Evolutionary conservation across 352 stramenopile genomes (phyloP).

Genomic region (Phytophthora crassamura): DNA sequence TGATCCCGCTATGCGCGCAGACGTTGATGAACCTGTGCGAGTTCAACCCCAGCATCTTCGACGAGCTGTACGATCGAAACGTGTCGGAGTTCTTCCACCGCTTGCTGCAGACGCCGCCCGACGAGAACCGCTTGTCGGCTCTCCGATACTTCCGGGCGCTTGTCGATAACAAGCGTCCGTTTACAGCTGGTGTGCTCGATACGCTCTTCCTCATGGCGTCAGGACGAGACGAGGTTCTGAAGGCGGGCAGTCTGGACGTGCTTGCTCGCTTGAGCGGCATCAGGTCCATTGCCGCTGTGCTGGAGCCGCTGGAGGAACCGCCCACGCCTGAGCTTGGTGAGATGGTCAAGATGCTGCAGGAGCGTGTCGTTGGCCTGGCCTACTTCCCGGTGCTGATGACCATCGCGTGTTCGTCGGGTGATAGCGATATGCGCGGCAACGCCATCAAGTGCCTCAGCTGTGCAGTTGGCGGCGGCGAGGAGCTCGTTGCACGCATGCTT

Average conservation of each 20-base stretch:
- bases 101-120: conserved; percentile 74
- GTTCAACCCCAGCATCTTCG: conserved; percentile 72
- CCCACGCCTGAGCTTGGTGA: conserved; percentile 48
- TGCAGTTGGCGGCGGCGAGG: conserved; percentile 62
- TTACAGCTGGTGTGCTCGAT: conserved; percentile 68
- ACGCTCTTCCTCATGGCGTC: conserved; percentile 78
- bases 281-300: conserved; percentile 52
- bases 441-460: conserved; percentile 78
- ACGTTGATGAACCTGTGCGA: conserved; percentile 84
- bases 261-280: conserved; percentile 63
- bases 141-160: conserved; percentile 75
- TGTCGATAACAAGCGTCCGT: conserved; percentile 58
- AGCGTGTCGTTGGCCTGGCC: conserved; percentile 61
- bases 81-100: conserved; percentile 82
- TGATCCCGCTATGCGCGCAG: conserved; percentile 72
- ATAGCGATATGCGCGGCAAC: conserved; percentile 56
- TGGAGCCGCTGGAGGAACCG: conserved; percentile 51
- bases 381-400: conserved; percentile 75
- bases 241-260: conserved; percentile 60
- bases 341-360: conserved; percentile 64
- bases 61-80: conserved; percentile 65
- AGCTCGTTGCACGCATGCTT: conserved; percentile 65
- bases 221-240: conserved; percentile 57
- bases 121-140: conserved; percentile 76
- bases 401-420: conserved; percentile 54